A percentile compares a stretch with the other conserved stretches of the same genome.
Evolutionary conservation across 2,329 filamentous ascomycete species (phyloP).

Genomic region (Cercospora sesami): DNA sequence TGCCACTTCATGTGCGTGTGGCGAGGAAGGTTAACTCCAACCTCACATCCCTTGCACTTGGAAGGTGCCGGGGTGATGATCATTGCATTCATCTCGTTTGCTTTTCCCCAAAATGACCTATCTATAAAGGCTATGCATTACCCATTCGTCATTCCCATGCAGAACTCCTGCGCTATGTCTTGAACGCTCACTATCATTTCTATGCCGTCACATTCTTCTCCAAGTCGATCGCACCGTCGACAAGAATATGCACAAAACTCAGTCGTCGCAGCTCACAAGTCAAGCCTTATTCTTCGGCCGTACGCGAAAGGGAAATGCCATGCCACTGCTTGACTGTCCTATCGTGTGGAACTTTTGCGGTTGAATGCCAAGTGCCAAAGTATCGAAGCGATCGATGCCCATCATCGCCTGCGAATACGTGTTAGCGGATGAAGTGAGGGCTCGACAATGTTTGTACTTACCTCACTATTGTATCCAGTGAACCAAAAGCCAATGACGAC

Average conservation of each 20-base stretch:
- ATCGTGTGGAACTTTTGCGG: slow-evolving; percentile 26
- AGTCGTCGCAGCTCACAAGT: background rate
- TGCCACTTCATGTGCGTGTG: no score
- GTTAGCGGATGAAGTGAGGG: slow-evolving; percentile 8
- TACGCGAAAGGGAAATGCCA: slow-evolving; percentile 14
- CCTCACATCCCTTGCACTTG: no score
- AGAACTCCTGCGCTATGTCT: background rate
- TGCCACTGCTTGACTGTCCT: slow-evolving; percentile 24
- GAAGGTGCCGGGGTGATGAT: background rate
- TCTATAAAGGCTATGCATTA: background rate
- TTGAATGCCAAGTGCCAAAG: slow-evolving; percentile 25
- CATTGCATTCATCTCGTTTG: background rate
- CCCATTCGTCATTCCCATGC: background rate
- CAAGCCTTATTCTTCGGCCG: background rate
- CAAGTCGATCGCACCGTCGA: background rate
- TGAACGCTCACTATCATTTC: slow-evolving; percentile 3
- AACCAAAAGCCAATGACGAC: slow-evolving; percentile 91
- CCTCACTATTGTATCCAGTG: slow-evolving; percentile 62
- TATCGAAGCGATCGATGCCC: slow-evolving; percentile 31
- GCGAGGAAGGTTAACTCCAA: no score
- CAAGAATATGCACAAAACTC: background rate
- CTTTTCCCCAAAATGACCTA: background rate
- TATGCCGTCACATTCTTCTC: background rate
- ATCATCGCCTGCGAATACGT: slow-evolving; percentile 26
- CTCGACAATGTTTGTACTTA: slow-evolving; percentile 25